phyloP scores from a whole-genome alignment of 768 basidiomycete genomes.

The Coprinopsis sp. region DNA sequence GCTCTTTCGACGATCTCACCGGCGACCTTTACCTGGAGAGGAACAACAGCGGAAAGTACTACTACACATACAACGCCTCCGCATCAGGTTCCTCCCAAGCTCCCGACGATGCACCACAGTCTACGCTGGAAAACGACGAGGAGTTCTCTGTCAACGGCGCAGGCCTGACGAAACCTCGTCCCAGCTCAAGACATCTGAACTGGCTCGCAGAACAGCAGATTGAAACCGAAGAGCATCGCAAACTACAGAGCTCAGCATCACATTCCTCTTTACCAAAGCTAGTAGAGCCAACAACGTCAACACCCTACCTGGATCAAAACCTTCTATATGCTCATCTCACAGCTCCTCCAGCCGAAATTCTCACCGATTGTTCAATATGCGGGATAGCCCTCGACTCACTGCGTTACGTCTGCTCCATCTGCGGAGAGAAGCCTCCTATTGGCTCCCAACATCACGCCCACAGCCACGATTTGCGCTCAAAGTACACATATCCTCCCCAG shows the following conservation, averaged over 20 bases:
- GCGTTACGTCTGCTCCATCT: slow-evolving; percentile 85
- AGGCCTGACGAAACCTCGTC: slow-evolving; percentile 37
- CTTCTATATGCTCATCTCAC: slow-evolving; percentile 42
- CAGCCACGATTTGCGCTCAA: slow-evolving; percentile 12
- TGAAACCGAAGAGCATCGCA: slow-evolving; percentile 23
- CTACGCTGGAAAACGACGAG: slow-evolving; percentile 21
- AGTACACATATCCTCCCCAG: slow-evolving; percentile 30
- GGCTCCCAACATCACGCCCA: slow-evolving; percentile 47
- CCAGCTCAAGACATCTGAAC: slow-evolving; percentile 60
- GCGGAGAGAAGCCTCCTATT: slow-evolving; percentile 68
- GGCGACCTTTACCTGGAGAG: slow-evolving; percentile 66
- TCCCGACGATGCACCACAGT: slow-evolving; percentile 43
- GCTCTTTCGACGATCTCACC: slow-evolving; percentile 44
- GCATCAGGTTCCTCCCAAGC: slow-evolving; percentile 51
- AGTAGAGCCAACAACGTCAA: slow-evolving; percentile 1
- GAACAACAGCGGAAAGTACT: slow-evolving; percentile 66
- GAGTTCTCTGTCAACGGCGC: slow-evolving; percentile 15
- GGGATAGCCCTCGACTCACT: slow-evolving; percentile 70
- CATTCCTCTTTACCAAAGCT: slow-evolving; percentile 25
- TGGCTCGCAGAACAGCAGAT: slow-evolving; percentile 60
- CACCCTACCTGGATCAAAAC: slow-evolving; percentile 33
- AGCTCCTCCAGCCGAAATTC: slow-evolving; percentile 51
- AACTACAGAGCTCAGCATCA: slow-evolving; percentile 19
- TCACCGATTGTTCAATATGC: slow-evolving; percentile 84
- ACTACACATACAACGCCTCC: slow-evolving; percentile 64